Evolutionary conservation across 257 asterid species (phyloP).

Genomic region (Linaria vulgaris): DNA sequence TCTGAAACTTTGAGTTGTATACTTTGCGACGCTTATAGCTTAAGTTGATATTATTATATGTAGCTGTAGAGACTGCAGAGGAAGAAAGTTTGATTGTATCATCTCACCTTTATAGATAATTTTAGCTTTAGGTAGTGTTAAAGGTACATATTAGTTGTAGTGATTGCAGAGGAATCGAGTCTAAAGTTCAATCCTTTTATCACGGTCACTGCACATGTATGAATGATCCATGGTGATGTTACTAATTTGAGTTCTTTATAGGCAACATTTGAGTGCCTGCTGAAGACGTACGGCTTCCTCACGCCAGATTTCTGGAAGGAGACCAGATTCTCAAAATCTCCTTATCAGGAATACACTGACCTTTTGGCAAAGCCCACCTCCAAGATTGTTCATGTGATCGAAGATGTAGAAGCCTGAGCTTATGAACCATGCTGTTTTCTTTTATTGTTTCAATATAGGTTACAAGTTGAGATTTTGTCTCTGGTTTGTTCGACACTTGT

Average conservation of each 20-base stretch:
- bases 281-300: conserved; percentile 75
- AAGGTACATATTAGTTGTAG: no score
- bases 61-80: no score
- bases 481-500: conserved; percentile 15
- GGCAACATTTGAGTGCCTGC: conserved; percentile 72
- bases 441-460: conserved; percentile 12
- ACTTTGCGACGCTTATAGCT: background rate
- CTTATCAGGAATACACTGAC: conserved; percentile 61
- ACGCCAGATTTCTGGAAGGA: conserved; percentile 83
- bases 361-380: conserved; percentile 49
- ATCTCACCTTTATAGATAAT: background rate
- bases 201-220: background rate
- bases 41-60: no score
- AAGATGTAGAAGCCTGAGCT: conserved; percentile 32
- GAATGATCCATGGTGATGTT: background rate
- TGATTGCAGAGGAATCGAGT: no score
- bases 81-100: no score
- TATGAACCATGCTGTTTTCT: background rate
- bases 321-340: conserved; percentile 53
- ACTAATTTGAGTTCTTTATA: conserved; percentile 24
- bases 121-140: no score
- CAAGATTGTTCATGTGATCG: conserved; percentile 39
- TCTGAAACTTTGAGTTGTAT: background rate
- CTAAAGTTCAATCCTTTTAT: background rate
- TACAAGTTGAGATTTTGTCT: conserved; percentile 19